These are phyloP conservation scores for Quercus berberidifolia DNA, from an alignment of 306 rosid genomes.

Conservation along the genomic window DNA sequence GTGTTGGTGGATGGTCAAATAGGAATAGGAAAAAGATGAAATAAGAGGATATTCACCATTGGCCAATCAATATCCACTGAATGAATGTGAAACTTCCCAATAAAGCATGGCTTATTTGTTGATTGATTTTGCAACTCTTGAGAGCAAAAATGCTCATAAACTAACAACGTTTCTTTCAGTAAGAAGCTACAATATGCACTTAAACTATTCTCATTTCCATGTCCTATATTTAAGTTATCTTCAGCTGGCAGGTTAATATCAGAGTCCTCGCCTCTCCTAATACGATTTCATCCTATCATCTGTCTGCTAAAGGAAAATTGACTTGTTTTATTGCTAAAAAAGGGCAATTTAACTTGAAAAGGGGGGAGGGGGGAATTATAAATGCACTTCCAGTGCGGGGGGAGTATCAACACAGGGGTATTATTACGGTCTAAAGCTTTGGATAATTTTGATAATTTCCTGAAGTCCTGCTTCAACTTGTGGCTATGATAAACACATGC, in stretches of 20 bases:
- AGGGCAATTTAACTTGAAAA: too few relatives aligned
- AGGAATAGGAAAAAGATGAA: background rate
- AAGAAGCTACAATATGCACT: background rate
- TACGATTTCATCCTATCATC: background rate
- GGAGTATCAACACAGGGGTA: background rate
- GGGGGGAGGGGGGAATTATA: background rate
- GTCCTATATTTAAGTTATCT: background rate
- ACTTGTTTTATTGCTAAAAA: background rate
- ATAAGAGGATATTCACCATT: background rate
- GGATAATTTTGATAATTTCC: background rate
- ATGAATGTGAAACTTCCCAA: too few relatives aligned
- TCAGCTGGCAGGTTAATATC: background rate
- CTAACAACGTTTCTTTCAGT: background rate
- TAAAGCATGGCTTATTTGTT: too few relatives aligned
- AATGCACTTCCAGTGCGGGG: too few relatives aligned
- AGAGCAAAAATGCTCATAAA: background rate
- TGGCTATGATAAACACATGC: background rate
- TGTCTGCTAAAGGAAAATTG: background rate
- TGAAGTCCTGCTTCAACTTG: background rate
- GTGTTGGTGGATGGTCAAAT: background rate
- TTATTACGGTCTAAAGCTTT: background rate
- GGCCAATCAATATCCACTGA: background rate
- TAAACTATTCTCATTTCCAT: too few relatives aligned
- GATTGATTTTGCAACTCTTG: background rate
- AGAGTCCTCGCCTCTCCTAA: background rate